Conservation (phyloP, 1,284 basidiomycete species). For the Rhodotorula glutinis region DNA sequence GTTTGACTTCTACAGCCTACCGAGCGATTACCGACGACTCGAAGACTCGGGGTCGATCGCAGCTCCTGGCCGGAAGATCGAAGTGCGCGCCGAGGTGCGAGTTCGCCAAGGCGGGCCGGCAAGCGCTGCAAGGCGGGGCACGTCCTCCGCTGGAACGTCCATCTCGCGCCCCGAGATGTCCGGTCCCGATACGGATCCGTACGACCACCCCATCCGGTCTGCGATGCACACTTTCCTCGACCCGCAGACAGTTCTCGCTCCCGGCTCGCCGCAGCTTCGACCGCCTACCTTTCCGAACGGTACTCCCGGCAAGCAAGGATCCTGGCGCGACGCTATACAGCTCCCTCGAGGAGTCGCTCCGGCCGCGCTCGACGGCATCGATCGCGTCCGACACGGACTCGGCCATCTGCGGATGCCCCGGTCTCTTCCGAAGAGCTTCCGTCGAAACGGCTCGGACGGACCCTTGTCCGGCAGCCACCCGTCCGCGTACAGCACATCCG, state of each 20-base stretch:
- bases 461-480: no score
- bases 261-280: conserved; percentile 51
- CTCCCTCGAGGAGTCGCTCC: conserved; percentile 20
- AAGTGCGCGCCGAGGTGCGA: conserved; percentile 68
- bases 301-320: conserved; percentile 42
- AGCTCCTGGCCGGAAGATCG: conserved; percentile 50
- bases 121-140: no score
- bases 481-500: conserved; percentile 17
- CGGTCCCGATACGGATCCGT: conserved; percentile 51
- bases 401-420: conserved; percentile 14
- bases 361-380: conserved; percentile 19
- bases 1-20: conserved; percentile 64
- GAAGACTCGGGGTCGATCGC: conserved; percentile 63
- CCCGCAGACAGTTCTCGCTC: conserved; percentile 46
- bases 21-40: conserved; percentile 1
- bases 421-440: conserved; percentile 2
- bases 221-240: conserved; percentile 67
- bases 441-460: not conserved
- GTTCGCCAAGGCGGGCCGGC: conserved; percentile 49
- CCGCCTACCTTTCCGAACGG: conserved; percentile 78
- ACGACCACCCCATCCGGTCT: conserved; percentile 71
- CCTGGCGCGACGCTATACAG: conserved; percentile 34
- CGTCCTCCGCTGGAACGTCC: no score
- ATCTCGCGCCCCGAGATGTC: not conserved
- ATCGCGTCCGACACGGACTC: conserved; percentile 14